Percentiles rank a stretch among this genome's conserved stretches.
phyloP scores from a whole-genome alignment of 352 stramenopile genomes.

The Globisporangium emineosum region DNA sequence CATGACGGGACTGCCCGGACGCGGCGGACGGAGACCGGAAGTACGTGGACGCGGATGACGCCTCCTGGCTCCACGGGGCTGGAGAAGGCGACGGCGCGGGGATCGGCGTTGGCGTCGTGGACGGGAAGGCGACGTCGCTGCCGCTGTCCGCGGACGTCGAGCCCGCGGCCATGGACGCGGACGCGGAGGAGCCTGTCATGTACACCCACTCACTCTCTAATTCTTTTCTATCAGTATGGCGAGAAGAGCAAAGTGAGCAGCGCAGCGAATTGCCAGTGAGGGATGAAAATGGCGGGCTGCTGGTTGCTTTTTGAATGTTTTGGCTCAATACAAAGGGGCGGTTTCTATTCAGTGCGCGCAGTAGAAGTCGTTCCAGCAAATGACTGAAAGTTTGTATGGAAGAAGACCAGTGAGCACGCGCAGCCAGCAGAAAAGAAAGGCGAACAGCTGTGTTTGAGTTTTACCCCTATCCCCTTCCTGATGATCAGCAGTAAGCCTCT shows the following conservation, averaged over 20 bases:
- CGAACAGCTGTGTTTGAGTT: not conserved
- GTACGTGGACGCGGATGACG: constrained; percentile 3
- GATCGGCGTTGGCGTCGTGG: not conserved
- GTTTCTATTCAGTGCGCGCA: not conserved
- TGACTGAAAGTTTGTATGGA: constrained; percentile 1
- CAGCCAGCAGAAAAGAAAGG: not conserved
- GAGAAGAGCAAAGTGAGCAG: not conserved
- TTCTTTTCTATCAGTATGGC: not conserved
- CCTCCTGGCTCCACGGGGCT: not conserved
- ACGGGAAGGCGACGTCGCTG: constrained; percentile 29
- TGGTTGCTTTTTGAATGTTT: not conserved
- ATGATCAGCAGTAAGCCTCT: not conserved
- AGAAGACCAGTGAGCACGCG: not conserved
- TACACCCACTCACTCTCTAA: not conserved
- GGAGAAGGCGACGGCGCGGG: not conserved
- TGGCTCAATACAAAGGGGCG: not conserved
- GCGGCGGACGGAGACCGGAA: not conserved
- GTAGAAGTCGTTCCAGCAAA: constrained; percentile 5
- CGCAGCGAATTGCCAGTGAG: not conserved
- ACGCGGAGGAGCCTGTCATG: constrained; percentile 20
- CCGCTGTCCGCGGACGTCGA: constrained; percentile 19
- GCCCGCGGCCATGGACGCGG: constrained; percentile 18
- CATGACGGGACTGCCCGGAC: not conserved
- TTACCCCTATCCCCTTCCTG: not conserved
- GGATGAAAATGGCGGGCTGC: not conserved